A percentile compares a stretch with the other conserved stretches of the same genome.
phyloP scores from a whole-genome alignment of 805 yeast species.

The Komagataella mondaviorum region DNA sequence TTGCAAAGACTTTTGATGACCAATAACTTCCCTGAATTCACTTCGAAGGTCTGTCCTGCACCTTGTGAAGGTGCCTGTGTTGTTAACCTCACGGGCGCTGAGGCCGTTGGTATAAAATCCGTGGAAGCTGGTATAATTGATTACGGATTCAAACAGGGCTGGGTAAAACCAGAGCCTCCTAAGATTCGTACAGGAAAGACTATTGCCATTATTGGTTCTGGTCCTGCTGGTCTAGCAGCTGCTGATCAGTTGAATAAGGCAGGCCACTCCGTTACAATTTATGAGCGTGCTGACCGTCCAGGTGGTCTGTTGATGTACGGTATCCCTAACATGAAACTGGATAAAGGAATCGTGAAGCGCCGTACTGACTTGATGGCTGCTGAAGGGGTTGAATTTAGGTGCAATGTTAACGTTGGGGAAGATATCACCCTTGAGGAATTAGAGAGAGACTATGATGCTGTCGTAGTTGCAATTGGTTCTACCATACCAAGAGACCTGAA shows the following conservation, averaged over 20 bases:
- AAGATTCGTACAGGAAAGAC: constrained; percentile 67
- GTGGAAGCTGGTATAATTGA: constrained; percentile 95
- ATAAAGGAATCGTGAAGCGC: constrained; percentile 83
- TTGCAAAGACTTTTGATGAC: constrained; percentile 86
- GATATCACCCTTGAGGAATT: constrained; percentile 64
- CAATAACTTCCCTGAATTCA: constrained; percentile 96
- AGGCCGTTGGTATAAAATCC: constrained; percentile 93
- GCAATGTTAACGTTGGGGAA: constrained; percentile 74
- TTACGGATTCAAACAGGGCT: constrained; percentile 90
- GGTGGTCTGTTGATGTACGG: constrained; percentile 99
- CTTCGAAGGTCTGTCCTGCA: constrained; percentile 97
- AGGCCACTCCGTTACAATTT: constrained; percentile 85
- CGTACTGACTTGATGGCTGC: constrained; percentile 83
- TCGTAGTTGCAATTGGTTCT: constrained; percentile 84
- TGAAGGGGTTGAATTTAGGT: constrained; percentile 75
- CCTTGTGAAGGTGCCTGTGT: constrained; percentile 97
- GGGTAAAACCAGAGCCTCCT: constrained; percentile 86
- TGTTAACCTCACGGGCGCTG: constrained; percentile 76
- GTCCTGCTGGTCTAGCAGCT: constrained; percentile 93
- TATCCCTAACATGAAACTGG: constrained; percentile 97
- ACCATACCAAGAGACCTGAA: constrained; percentile 92
- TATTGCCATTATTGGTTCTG: constrained; percentile 87
- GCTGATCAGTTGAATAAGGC: constrained; percentile 97
- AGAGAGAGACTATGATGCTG: constrained; percentile 60
- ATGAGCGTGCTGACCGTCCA: constrained; percentile 87